Conservation (phyloP, 306 rosid genomes). For the Cicer chorassanicum region DNA sequence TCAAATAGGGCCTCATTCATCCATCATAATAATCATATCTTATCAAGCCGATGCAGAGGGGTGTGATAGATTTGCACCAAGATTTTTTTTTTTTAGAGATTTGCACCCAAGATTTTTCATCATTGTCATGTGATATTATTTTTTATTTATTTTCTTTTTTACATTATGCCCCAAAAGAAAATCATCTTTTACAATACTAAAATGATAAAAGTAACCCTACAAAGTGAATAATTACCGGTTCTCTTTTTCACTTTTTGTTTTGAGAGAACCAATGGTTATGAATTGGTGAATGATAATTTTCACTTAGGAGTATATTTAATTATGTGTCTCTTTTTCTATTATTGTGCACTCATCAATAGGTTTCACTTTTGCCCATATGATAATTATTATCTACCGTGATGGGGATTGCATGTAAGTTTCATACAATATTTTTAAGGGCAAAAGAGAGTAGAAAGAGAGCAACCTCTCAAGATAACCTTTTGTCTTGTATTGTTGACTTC, state of each 20-base stretch:
- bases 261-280: constrained; percentile 45
- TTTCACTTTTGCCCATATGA: constrained; percentile 51
- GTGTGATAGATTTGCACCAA: constrained; percentile 48
- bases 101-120: constrained; percentile 87
- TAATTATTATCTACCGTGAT: constrained; percentile 38
- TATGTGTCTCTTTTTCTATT: constrained; percentile 43
- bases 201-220: constrained; percentile 58
- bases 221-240: constrained; percentile 45
- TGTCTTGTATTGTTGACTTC: constrained; percentile 76
- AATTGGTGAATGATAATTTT: constrained; percentile 55
- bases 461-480: constrained; percentile 30
- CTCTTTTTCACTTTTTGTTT: constrained; percentile 38
- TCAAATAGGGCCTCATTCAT: constrained; percentile 68
- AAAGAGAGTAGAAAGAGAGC: background rate
- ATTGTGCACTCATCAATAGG: constrained; percentile 64
- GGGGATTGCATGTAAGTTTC: constrained; percentile 48
- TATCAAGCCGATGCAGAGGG: constrained; percentile 58
- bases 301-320: constrained; percentile 36
- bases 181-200: constrained; percentile 16
- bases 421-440: constrained; percentile 36
- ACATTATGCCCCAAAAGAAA: constrained; percentile 48
- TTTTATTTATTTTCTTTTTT: constrained; percentile 43
- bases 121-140: constrained; percentile 61
- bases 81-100: constrained; percentile 46
- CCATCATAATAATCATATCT: constrained; percentile 71